Evolutionary conservation across 768 basidiomycete species (phyloP).

Genomic region (Phylloporus rhodoxanthus): DNA sequence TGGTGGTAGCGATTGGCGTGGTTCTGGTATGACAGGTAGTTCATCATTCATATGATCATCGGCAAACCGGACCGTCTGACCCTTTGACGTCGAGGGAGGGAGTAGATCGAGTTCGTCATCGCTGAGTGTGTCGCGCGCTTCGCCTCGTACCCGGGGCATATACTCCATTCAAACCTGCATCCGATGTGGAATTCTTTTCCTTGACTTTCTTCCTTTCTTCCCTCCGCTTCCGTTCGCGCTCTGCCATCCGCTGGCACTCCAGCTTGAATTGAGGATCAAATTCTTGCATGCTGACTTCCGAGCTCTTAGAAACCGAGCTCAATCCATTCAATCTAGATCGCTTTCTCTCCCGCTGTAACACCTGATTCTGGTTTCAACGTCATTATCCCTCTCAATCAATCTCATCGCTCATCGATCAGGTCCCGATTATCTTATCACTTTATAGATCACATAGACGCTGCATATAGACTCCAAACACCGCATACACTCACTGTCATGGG

Average conservation of each 20-base stretch:
- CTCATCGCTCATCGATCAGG: too few relatives aligned
- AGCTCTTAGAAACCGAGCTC: too few relatives aligned
- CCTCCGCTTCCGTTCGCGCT: constrained; percentile 60
- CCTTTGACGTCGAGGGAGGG: constrained; percentile 21
- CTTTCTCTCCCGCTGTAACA: too few relatives aligned
- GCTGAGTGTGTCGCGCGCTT: constrained; percentile 59
- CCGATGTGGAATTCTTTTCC: constrained; percentile 20
- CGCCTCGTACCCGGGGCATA: constrained; percentile 54
- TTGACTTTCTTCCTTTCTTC: constrained; percentile 43
- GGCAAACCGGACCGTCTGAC: constrained; percentile 48
- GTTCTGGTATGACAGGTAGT: constrained; percentile 11
- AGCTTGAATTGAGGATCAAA: constrained; percentile 72
- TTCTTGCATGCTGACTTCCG: constrained; percentile 80
- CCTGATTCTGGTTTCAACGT: too few relatives aligned
- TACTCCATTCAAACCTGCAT: constrained; percentile 25
- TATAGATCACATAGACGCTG: too few relatives aligned
- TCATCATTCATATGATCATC: constrained; percentile 20
- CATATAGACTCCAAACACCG: too few relatives aligned
- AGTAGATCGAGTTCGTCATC: constrained; percentile 45
- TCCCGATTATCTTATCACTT: too few relatives aligned
- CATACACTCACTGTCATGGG: too few relatives aligned
- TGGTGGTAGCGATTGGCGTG: background rate
- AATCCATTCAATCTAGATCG: too few relatives aligned
- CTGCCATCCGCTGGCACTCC: constrained; percentile 88
- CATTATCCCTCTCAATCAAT: too few relatives aligned